Percentiles rank a stretch among this genome's conserved stretches.
Evolutionary conservation across 129 eudicot species (phyloP).

Genomic region (Saussurea involucrata): DNA sequence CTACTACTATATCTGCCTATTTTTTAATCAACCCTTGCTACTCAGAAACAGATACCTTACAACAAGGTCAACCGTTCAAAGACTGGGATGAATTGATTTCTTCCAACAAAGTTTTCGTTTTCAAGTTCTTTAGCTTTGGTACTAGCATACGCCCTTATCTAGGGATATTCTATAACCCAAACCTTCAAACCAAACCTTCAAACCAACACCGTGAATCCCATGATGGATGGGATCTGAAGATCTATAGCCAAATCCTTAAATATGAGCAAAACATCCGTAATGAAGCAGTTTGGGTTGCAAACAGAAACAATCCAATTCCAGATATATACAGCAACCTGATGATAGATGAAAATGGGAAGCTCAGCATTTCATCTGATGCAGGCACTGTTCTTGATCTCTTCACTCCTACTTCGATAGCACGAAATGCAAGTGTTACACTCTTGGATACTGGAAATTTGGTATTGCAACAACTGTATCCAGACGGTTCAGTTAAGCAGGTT

Average conservation of each 20-base stretch:
- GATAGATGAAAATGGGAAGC: background rate
- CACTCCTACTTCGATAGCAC: background rate
- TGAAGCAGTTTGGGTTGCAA: slow-evolving; percentile 42
- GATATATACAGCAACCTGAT: slow-evolving; percentile 4
- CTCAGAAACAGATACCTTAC: slow-evolving; percentile 25
- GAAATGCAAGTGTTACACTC: slow-evolving; percentile 18
- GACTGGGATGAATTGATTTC: slow-evolving; percentile 37
- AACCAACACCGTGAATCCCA: too few relatives aligned
- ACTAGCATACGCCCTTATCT: slow-evolving; percentile 19
- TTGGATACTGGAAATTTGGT: slow-evolving; percentile 41
- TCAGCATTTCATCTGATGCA: slow-evolving; percentile 8
- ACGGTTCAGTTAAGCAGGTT: slow-evolving; percentile 13
- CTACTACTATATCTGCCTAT: background rate
- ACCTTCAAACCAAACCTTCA: too few relatives aligned
- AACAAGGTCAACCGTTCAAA: slow-evolving; percentile 29
- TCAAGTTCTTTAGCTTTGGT: slow-evolving; percentile 45
- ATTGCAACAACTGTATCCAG: slow-evolving; percentile 15
- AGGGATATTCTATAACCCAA: slow-evolving; percentile 31
- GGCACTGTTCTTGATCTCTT: background rate
- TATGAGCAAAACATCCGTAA: too few relatives aligned
- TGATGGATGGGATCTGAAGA: too few relatives aligned
- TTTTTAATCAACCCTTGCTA: background rate
- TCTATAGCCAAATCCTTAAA: too few relatives aligned
- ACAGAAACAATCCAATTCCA: slow-evolving; percentile 30
- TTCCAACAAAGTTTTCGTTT: slow-evolving; percentile 26